Evolutionary conservation across 140 eudicot genomes (phyloP), one percentile per base, ranked within the genome.

Genomic region (Senecio squalidus): DNA sequence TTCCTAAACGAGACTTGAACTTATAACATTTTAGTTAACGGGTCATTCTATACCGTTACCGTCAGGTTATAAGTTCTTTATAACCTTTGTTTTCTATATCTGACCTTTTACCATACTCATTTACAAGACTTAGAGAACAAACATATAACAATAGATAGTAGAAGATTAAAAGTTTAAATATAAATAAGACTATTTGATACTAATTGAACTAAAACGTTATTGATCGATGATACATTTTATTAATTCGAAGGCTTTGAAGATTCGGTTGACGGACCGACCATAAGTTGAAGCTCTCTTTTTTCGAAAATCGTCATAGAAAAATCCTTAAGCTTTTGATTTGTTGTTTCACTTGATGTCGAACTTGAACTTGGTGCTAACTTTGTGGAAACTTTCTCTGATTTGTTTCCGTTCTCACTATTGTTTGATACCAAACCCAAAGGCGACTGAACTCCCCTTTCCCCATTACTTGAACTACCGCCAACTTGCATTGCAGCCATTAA

Each of bases 221-320:
- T 16, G 23, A 31, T 30, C 30, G 43, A 55, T 55, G 8, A 29
- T 27, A 17, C 29, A 55, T 29, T 17, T 18, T 4, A 72, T n/a
- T 29, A 64, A 11, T 54, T 44, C 20, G 23, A 58, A 13, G 80
- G 60, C 60, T 68, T 72, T 45, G 86, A 73, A 58, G 81, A 72
- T 25, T 71, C 75, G 0, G 62, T 53, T 18, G 76, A 62, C 16
- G 83, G 68, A 18, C 88, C 82, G 67, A 58, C 84, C 95, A 85
- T 89, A 39, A 89, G 85, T 68, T 85, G 84, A 58, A 80, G 85
- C 78, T 85, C 97, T 53, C 80, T 76, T 58, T 89, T 89, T 0
- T 89, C 95, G 48, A 72, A 82, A 59, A 79, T 47, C 76, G 77
- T 90, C 69, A 85, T 62, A 1, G 92, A 89, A 56, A 76, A 87